A percentile compares a stretch with the other conserved stretches of the same genome.
Conservation (phyloP, 805 yeast species). For the Saccharomycopsis sp. region DNA sequence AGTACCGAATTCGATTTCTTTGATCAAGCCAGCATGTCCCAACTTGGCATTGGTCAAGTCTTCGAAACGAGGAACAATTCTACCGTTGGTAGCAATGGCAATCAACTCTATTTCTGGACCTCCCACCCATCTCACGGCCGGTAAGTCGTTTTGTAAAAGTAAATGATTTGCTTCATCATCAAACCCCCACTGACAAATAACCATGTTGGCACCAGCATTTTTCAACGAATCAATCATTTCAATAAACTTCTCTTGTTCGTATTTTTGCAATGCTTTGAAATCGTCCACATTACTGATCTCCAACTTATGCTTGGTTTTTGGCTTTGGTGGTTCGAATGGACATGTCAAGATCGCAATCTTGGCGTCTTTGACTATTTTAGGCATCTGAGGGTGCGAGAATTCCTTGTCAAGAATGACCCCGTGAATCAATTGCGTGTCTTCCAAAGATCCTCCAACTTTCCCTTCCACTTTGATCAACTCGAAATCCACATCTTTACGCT, state of each 20-base stretch:
- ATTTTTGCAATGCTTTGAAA: conserved; percentile 79
- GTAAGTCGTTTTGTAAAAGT: conserved; percentile 75
- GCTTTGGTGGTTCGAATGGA: conserved; percentile 99
- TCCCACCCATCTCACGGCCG: conserved; percentile 97
- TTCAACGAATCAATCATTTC: conserved; percentile 87
- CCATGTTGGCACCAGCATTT: conserved; percentile 85
- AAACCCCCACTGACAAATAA: conserved; percentile 92
- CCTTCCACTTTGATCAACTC: conserved; percentile 94
- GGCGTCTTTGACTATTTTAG: conserved; percentile 59
- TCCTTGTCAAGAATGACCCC: conserved; percentile 96
- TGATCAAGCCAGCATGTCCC: conserved; percentile 78
- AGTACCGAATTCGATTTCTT: conserved; percentile 91
- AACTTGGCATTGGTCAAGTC: conserved; percentile 75
- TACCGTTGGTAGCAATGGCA: conserved; percentile 96
- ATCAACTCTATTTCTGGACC: conserved; percentile 90
- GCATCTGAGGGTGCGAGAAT: conserved; percentile 98
- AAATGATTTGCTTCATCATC: conserved; percentile 80
- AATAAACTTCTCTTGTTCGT: conserved; percentile 83
- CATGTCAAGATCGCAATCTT: conserved; percentile 93
- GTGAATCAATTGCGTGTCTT: conserved; percentile 72
- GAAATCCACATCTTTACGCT: conserved; percentile 91
- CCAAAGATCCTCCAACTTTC: conserved; percentile 88
- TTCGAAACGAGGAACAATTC: conserved; percentile 95
- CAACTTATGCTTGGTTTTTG: conserved; percentile 95
- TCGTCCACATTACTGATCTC: conserved; percentile 98